These are phyloP conservation scores for Cylindrotheca closterium DNA, from an alignment of 108 stramenopile species.

Conservation along the genomic window DNA sequence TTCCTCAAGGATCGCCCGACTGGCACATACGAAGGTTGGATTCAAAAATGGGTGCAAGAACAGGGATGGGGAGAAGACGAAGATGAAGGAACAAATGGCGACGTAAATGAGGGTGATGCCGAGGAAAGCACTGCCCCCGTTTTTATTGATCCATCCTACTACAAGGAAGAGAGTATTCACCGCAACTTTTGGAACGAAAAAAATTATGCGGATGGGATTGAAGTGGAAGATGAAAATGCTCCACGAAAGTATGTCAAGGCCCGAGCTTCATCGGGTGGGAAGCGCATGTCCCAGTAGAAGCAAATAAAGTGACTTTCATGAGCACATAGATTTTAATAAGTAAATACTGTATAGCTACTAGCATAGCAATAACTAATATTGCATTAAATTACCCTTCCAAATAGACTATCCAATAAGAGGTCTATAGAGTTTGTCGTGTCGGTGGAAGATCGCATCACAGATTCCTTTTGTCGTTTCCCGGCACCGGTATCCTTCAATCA, in stretches of 20 bases:
- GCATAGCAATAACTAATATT: too few species aligned
- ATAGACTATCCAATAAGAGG: not conserved
- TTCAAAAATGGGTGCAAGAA: not conserved
- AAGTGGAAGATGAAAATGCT: not conserved
- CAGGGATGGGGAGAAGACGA: slow-evolving; percentile 3
- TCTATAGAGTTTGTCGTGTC: not conserved
- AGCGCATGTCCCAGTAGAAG: too few species aligned
- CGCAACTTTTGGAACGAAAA: slow-evolving; percentile 3
- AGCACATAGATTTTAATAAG: too few species aligned
- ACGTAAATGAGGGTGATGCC: too few species aligned
- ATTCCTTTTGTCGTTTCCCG: too few species aligned
- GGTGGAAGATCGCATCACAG: slow-evolving; percentile 4
- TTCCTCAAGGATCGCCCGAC: not conserved
- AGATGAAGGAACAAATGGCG: too few species aligned
- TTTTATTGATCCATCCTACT: not conserved
- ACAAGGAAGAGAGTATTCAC: not conserved
- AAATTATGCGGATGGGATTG: slow-evolving; percentile 5
- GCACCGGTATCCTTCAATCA: too few species aligned
- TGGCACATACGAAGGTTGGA: slow-evolving; percentile 3
- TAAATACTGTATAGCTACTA: too few species aligned
- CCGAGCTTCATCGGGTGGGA: too few species aligned
- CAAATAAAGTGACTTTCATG: too few species aligned
- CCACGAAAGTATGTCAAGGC: not conserved
- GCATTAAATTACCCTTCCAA: not conserved
- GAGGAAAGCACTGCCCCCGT: not conserved